Conservation (phyloP, 1,284 basidiomycete genomes). For the Boletus sp. region DNA sequence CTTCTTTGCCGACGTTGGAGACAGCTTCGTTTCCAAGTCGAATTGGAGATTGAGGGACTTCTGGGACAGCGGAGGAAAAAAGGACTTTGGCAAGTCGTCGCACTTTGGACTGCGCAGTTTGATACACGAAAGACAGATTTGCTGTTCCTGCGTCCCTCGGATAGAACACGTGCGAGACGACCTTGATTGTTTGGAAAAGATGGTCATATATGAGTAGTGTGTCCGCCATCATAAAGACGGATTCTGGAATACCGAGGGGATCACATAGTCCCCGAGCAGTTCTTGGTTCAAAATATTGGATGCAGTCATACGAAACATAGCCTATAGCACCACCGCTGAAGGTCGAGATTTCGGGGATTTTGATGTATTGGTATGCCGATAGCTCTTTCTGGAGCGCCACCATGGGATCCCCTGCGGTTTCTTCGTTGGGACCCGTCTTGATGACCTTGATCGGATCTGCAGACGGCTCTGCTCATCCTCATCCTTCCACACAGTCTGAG, state of each 20-base stretch:
- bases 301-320: slow-evolving; percentile 95
- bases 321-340: slow-evolving; percentile 98
- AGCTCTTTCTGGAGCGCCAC: slow-evolving; percentile 83
- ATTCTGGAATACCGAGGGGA: slow-evolving; percentile 84
- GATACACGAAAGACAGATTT: slow-evolving; percentile 76
- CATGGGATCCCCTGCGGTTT: slow-evolving; percentile 86
- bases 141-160: slow-evolving; percentile 60
- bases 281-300: slow-evolving; percentile 96
- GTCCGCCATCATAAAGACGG: slow-evolving; percentile 95
- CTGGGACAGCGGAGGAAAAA: slow-evolving; percentile 54
- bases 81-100: slow-evolving; percentile 69
- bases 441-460: slow-evolving; percentile 91
- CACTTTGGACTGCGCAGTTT: slow-evolving; percentile 77
- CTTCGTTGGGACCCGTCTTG: slow-evolving; percentile 83
- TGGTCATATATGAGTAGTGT: slow-evolving; percentile 96
- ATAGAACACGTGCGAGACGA: slow-evolving; percentile 93
- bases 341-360: slow-evolving; percentile 86
- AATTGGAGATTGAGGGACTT: slow-evolving; percentile 66
- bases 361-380: slow-evolving; percentile 82
- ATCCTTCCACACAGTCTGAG: neutral
- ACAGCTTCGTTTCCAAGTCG: slow-evolving; percentile 67
- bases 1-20: slow-evolving; percentile 91
- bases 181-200: slow-evolving; percentile 90
- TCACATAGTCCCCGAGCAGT: slow-evolving; percentile 74
- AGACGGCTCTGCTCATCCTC: slow-evolving; percentile 1